Evolutionary conservation across 1,284 basidiomycete genomes (phyloP), one percentile per base, ranked within the genome.

Genomic region (Sporisorium exsertum): DNA sequence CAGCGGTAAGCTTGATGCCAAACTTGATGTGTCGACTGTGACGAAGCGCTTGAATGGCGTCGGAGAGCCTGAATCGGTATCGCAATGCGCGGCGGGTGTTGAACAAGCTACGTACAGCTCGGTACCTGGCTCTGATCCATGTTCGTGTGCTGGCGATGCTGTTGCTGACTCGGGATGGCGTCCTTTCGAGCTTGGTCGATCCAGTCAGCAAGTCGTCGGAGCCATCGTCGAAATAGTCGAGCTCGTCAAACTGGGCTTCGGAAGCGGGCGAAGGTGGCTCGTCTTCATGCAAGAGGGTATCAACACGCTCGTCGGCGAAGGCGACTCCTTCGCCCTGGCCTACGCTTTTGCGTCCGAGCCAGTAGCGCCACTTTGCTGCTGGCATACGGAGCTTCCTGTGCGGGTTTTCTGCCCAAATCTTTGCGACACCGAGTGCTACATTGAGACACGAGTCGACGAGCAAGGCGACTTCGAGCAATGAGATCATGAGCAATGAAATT

Each of bases 21-120:
- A 87, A 87, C 26, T 83, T 82, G 16, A 87, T 77, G 73, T 88
- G 87, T 22, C 84, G 85, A 8, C 87, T 87, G 55, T 86, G 85
- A 53, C 84, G 85, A n/a, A 86, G 33, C 6, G 37, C 43, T 2
- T 56, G 58, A 12, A 81, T 35, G 10, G 22, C 12, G 7, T 57
- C 32, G 10, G 81, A 79, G 6, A 80, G 24, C 6, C 55, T 51
- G 1, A 83, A 42, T 3, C 81, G 77, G 20, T 47, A 35, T 18
- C 47, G 52, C 52, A 74, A 47, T 5, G 68, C 68, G n/a, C 35
- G 35, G 0, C n/a, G 58, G 7, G 49, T 46, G 27, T 58, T 56
- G 8, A 57, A 57, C 12, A 64, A 13, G 5, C 37, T 55, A 40
- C 50, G 54, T n/a, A 66, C 9, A 9, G 53, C 47, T 22, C 56